A percentile compares a stretch with the other conserved stretches of the same genome.
Conservation (phyloP, 2,329 filamentous ascomycete genomes). For the Lecanoromycetidae sp. region DNA sequence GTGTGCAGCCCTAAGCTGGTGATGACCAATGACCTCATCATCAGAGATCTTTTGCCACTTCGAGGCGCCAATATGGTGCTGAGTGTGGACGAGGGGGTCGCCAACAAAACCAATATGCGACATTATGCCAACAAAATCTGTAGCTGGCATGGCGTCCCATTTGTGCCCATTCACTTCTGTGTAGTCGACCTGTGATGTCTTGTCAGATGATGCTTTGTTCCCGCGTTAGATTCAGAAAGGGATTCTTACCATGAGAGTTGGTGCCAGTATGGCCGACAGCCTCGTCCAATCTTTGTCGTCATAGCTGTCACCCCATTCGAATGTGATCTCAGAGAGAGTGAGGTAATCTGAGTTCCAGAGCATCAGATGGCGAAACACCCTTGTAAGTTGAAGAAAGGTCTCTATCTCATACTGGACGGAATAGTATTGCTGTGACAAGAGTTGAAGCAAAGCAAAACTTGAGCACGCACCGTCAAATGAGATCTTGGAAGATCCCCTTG, state of each 20-base stretch:
- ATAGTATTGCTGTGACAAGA: too few relatives aligned
- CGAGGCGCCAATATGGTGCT: slow-evolving; percentile 51
- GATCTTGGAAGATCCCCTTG: not conserved
- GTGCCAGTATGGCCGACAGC: slow-evolving; percentile 32
- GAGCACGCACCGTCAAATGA: not conserved
- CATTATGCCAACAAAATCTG: slow-evolving; percentile 51
- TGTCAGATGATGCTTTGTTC: not conserved
- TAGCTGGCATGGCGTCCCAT: slow-evolving; percentile 50
- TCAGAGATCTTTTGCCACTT: slow-evolving; percentile 48
- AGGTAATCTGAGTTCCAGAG: slow-evolving; percentile 23
- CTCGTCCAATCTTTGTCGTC: slow-evolving; percentile 34
- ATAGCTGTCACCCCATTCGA: slow-evolving; percentile 36
- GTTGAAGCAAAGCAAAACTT: too few relatives aligned
- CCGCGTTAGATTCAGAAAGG: not conserved
- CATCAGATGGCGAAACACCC: not conserved
- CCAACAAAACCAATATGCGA: slow-evolving; percentile 46
- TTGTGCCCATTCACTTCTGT: slow-evolving; percentile 48
- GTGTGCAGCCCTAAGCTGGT: slow-evolving; percentile 51
- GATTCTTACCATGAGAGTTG: slow-evolving; percentile 29
- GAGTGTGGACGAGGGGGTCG: slow-evolving; percentile 49
- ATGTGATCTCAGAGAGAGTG: slow-evolving; percentile 26
- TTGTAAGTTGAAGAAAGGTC: too few relatives aligned
- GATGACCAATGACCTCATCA: slow-evolving; percentile 47
- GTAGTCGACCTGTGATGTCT: slow-evolving; percentile 54
- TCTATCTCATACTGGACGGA: too few relatives aligned